Evolutionary conservation across 306 rosid species (phyloP), one percentile per base, ranked within the genome.

Genomic region (Trifolium fragiferum): DNA sequence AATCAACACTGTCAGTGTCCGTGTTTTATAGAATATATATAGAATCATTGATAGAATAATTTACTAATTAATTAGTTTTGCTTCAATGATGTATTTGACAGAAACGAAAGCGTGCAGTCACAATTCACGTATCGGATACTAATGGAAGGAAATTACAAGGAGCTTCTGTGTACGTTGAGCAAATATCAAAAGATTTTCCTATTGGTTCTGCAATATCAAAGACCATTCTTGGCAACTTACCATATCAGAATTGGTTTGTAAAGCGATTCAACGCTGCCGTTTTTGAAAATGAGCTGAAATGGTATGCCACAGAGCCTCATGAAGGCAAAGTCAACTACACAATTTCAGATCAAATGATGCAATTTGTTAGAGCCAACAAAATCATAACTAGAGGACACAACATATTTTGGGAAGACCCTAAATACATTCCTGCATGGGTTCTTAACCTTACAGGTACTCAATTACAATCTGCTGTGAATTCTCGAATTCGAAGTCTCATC

Each of bases 351-450:
- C 83, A 78, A 37, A 91, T 94, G 98, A 12, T 94, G 75, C 83
- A 87, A 12, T 94, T 94, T 23, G 67, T 88, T 43, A 69, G 93
- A 8, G 81, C 96, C 43, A 90, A 91, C 80, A 84, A 81, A 69
- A 85, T 94, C 58, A 68, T 77, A 50, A 90, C 90, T 11, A 85
- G 96, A 86, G 97, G 98, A 16, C 98, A 94, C 86, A 94, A 94
- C 40, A 90, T 94, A 51, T 89, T 94, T 65, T 94, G 98, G 98
- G 97, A 94, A 82, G 97, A 90, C 68, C 98, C 98, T 6, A 78
- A 72, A 21, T 91, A 89, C 87, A 83, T 80, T 0, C 96, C 97
- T 0, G 1, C 79, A 4, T 93, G 97, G 98, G 97, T 91, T 50
- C 85, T 69, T 7, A 83, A 93, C 66, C 98, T 93, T 25, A 78